Base-by-base conservation (phyloP, 1,284 basidiomycete species). In the Rhodotorula sp. region DNA sequence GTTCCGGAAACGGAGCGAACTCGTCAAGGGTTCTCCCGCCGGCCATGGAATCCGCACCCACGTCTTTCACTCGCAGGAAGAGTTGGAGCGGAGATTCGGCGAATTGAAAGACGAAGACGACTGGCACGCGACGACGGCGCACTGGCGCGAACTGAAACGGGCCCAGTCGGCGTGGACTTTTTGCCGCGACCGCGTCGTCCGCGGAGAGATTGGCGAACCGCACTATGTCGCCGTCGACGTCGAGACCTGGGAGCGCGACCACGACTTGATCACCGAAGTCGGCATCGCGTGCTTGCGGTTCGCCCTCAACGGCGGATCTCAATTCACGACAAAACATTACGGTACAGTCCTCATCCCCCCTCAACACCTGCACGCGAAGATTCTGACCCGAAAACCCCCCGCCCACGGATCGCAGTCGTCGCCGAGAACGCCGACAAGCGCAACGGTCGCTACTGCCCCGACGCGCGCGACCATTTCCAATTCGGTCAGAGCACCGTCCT, bases 401-500 rank as follows among this genome's bases (percentile, higher is more conserved):
- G n/a, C n/a, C n/a, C n/a, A n/a, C n/a, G n/a, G n/a, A 18, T n/a
- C 7, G 14, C 43, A 69, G 74, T 76, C 64, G 85, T 91, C 38
- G 84, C 87, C 67, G 89, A 91, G 73, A 83, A 87, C 74, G 82
- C 81, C 64, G 78, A 81, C 54, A 88, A 85, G 71, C 81, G 80
- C 28, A 90, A 92, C 78, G 84, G 84, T 5, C 82, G 82, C 54
- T 92, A 85, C 77, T 88, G 91, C 3, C 82, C 83, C 7, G 84
- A 89, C 69, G 81, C 87, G 74, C 84, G 86, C 67, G 83, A 88
- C 89, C 79, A 86, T 69, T 92, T 87, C 76, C 83, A 83, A 57
- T 90, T 89, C 72, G 90, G 91, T 3, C 70, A 81, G 64, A 89
- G 87, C 76, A 83, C 86, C 76, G 81, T 83, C 10, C 79, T 89